Percentiles rank a stretch among this genome's conserved stretches.
phyloP scores from a whole-genome alignment of 768 basidiomycete species.

The Podaxis sp. region DNA sequence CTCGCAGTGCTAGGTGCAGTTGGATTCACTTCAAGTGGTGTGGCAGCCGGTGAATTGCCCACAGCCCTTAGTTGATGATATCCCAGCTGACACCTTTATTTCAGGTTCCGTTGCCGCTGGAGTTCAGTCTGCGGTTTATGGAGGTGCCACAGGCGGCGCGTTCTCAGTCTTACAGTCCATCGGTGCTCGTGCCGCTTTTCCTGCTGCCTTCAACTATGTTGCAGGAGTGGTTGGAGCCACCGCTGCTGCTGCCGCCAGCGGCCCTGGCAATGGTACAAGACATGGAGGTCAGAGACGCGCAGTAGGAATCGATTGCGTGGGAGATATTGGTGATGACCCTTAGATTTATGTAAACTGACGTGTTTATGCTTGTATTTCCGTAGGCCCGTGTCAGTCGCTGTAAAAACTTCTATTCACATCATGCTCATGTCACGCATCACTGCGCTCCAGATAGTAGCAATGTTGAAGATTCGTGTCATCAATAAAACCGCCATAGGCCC shows the following conservation, averaged over 20 bases:
- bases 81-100: neutral
- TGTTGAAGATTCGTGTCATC: no score
- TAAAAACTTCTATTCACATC: neutral
- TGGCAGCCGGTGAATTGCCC: slow-evolving; percentile 1
- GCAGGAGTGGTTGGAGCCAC: neutral
- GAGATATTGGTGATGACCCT: slow-evolving; percentile 3
- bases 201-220: neutral
- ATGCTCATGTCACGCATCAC: no score
- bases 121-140: slow-evolving; percentile 16
- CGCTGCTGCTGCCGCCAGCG: neutral
- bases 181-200: slow-evolving; percentile 20
- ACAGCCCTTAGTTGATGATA: no score
- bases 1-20: neutral
- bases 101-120: slow-evolving; percentile 20
- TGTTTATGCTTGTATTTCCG: neutral
- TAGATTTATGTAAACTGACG: neutral
- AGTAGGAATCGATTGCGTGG: neutral
- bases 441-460: no score
- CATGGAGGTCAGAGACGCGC: neutral
- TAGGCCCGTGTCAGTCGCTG: neutral
- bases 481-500: no score
- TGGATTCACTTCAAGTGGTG: slow-evolving; percentile 12
- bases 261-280: neutral
- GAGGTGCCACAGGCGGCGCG: slow-evolving; percentile 21
- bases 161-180: slow-evolving; percentile 24